phyloP scores from a whole-genome alignment of 2,329 filamentous ascomycete species.

The Aspergillus aculeatus region DNA sequence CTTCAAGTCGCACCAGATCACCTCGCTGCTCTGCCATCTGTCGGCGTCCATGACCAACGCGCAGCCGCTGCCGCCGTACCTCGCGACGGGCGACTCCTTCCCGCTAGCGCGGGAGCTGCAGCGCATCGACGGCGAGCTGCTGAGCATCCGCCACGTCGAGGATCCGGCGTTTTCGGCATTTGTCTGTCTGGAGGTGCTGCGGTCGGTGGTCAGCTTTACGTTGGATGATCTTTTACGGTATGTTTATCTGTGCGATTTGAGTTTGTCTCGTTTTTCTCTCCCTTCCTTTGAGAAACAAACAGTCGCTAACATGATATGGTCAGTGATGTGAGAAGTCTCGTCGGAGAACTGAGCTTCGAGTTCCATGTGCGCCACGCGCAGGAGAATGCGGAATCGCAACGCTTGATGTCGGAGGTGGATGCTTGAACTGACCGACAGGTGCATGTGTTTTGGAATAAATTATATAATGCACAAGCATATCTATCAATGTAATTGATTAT shows the following conservation, averaged over 20 bases:
- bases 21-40: constrained; percentile 63
- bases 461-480: neutral
- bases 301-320: neutral
- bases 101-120: constrained; percentile 58
- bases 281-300: too few relatives aligned
- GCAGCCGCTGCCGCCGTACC: constrained; percentile 67
- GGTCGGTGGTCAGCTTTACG: constrained; percentile 31
- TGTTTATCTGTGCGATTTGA: neutral
- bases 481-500: too few relatives aligned
- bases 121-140: constrained; percentile 55
- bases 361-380: constrained; percentile 15
- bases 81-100: constrained; percentile 61
- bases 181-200: constrained; percentile 64
- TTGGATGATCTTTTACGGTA: constrained; percentile 31
- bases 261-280: too few relatives aligned
- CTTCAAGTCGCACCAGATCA: constrained; percentile 51
- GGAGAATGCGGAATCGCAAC: constrained; percentile 8
- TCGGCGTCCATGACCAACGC: constrained; percentile 64
- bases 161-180: constrained; percentile 72
- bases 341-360: constrained; percentile 35
- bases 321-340: constrained; percentile 30
- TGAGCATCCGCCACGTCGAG: constrained; percentile 62
- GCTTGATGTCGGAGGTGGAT: constrained; percentile 12
- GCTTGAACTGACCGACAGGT: neutral
- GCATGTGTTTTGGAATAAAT: neutral